Percentiles rank a stretch among this genome's conserved stretches.
Conservation (phyloP, 164 flowering plant species). For the Cinnamomum micranthum region DNA sequence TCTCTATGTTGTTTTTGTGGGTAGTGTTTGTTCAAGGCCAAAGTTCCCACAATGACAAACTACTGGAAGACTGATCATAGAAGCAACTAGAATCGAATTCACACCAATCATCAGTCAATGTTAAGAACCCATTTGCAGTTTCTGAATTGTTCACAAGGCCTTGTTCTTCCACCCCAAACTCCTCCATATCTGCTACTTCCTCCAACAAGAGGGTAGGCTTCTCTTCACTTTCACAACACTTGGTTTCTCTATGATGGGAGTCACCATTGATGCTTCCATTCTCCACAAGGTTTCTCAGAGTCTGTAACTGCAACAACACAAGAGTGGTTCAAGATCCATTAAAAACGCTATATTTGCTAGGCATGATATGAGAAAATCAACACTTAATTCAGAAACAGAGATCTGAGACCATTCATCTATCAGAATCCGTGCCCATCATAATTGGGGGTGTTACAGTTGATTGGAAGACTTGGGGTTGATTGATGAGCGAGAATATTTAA, state of each 20-base stretch:
- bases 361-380: too few species aligned
- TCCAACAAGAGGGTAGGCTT: slow-evolving; percentile 15
- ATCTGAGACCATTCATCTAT: too few species aligned
- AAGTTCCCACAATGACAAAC: slow-evolving; percentile 47
- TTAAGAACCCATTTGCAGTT: slow-evolving; percentile 14
- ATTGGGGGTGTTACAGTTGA: too few species aligned
- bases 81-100: slow-evolving; percentile 27
- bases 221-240: slow-evolving; percentile 13
- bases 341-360: too few species aligned
- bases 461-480: too few species aligned
- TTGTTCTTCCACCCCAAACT: slow-evolving; percentile 1
- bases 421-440: too few species aligned
- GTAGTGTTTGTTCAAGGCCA: slow-evolving; percentile 19
- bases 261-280: slow-evolving; percentile 19
- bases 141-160: slow-evolving; percentile 8
- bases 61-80: slow-evolving; percentile 31
- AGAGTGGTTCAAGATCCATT: background rate
- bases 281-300: slow-evolving; percentile 27
- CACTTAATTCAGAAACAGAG: too few species aligned
- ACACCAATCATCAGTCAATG: slow-evolving; percentile 31
- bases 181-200: slow-evolving; percentile 20
- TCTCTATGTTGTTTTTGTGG: too few species aligned
- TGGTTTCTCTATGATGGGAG: slow-evolving; percentile 17
- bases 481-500: background rate
- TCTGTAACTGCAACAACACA: slow-evolving; percentile 36